Base-by-base conservation (phyloP, 805 yeast genomes). In the Lipomyces mesembrius region DNA sequence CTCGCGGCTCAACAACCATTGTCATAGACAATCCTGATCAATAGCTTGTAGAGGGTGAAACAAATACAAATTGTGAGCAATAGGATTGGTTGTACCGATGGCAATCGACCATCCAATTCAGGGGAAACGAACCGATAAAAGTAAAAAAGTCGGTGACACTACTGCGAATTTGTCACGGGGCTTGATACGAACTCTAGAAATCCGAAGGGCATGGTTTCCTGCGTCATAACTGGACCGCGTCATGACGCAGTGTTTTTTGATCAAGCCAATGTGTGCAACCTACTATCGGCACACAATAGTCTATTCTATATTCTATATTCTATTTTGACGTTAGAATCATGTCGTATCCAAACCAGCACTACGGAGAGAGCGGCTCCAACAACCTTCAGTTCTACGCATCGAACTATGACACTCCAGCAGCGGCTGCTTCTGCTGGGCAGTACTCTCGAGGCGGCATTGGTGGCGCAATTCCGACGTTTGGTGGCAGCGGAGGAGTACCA, bases 371-470 rank as follows among this genome's bases (percentile, higher is more conserved):
- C 14, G 59, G 46, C 27, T 61, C 70, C 25, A 60, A 61, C 25
- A 75, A 76, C 59, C 74, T 76, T 3, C 77, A 77, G 55, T 77
- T 77, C 62, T 77, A 73, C 60, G 74, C 74, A 1, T 67, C 77
- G 1, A 75, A 75, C 51, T 75, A 77, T 62, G 75, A 67, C 14
- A 68, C 46, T 17, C 69, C 55, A 20, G 55, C 59, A 17, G 35
- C 25, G 6, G 11, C 29, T 29, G 20, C 60, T 55, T 34, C 60
- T 20, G 37, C 67, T 46, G 76, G 69, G 58, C 32, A n/a, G 73
- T 69, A 59, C 69, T 82, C 22, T 73, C 78, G 46, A 74, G 76
- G 59, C 74, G 79, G 35, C 74, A 75, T 56, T 72, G 73, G 56
- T 72, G 71, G 57, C 59, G 69, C 22, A 29, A 65, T 39, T 55